phyloP scores from a whole-genome alignment of 2,329 filamentous ascomycete genomes.

The Diplocarpon mali region DNA sequence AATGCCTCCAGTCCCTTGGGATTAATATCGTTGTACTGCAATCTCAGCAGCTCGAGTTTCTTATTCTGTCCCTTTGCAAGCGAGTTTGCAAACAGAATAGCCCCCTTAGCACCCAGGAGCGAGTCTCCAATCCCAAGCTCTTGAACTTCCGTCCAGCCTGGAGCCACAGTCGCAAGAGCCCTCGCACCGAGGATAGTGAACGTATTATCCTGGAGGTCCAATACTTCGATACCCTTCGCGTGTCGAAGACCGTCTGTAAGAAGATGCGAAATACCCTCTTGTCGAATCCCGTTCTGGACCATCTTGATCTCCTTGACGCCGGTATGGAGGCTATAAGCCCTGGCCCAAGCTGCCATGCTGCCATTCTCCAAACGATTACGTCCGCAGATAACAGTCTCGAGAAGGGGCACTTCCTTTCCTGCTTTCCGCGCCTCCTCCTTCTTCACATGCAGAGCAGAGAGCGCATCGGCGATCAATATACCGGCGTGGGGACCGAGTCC shows the following conservation, averaged over 20 bases:
- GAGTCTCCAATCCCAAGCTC: slow-evolving; percentile 89
- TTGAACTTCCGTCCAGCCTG: slow-evolving; percentile 61
- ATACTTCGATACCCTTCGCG: slow-evolving; percentile 55
- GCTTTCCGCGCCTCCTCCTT: slow-evolving; percentile 68
- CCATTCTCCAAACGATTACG: slow-evolving; percentile 93
- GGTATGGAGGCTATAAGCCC: slow-evolving; percentile 70
- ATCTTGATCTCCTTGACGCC: slow-evolving; percentile 83
- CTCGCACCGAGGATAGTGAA: slow-evolving; percentile 74
- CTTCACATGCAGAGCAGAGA: slow-evolving; percentile 70
- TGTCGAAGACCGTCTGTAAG: slow-evolving; percentile 68
- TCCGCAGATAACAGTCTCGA: slow-evolving; percentile 96
- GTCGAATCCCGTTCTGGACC: slow-evolving; percentile 95
- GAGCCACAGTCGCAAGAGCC: slow-evolving; percentile 64
- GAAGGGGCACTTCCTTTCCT: slow-evolving; percentile 62
- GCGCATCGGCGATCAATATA: slow-evolving; percentile 76
- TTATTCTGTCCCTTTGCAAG: slow-evolving; percentile 65
- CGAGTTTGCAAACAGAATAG: slow-evolving; percentile 59
- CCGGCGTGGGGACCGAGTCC: slow-evolving; percentile 88
- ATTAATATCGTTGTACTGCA: slow-evolving; percentile 94
- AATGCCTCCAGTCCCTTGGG: slow-evolving; percentile 62
- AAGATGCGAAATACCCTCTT: slow-evolving; percentile 79
- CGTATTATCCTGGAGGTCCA: slow-evolving; percentile 96
- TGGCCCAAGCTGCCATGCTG: slow-evolving; percentile 92
- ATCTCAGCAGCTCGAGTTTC: slow-evolving; percentile 67
- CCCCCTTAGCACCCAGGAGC: slow-evolving; percentile 67